Percentiles rank a stretch among this genome's conserved stretches.
These are phyloP conservation scores for Leishmania aethiopica DNA, from an alignment of 208 protist genomes.

Conservation along the genomic window DNA sequence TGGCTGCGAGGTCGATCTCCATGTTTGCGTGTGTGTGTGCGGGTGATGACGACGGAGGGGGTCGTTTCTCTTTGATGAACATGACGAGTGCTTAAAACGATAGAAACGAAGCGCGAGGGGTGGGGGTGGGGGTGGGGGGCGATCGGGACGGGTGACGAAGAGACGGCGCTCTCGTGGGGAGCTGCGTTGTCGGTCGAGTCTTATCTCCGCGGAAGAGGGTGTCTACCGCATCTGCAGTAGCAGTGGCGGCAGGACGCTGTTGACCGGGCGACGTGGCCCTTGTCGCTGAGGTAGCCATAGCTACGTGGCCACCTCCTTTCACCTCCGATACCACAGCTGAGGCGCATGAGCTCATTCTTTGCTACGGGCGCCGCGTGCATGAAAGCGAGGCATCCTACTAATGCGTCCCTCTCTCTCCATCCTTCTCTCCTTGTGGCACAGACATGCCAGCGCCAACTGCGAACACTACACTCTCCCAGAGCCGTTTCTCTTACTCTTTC, in stretches of 20 bases:
- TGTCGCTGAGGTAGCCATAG: neutral
- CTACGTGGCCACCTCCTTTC: neutral
- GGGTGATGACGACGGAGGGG: neutral
- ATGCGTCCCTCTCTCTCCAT: neutral
- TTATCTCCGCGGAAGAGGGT: neutral
- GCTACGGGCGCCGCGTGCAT: neutral
- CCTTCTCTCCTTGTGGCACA: neutral
- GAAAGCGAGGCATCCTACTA: neutral
- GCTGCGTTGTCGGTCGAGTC: neutral
- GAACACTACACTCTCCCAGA: neutral
- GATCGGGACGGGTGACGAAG: neutral
- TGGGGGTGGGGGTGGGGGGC: no score
- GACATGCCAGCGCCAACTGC: neutral
- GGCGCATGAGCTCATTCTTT: neutral
- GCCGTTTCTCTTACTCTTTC: neutral
- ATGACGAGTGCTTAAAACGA: neutral
- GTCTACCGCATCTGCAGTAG: neutral
- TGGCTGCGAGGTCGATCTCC: neutral
- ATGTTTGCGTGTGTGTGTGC: constrained; percentile 6
- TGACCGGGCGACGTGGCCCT: neutral
- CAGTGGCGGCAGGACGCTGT: neutral
- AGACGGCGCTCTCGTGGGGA: neutral
- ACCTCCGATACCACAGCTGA: neutral
- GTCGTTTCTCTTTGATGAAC: neutral
- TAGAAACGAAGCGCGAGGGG: neutral